phyloP scores from a whole-genome alignment of 345 rosid species.

The Ceriops decandra region DNA sequence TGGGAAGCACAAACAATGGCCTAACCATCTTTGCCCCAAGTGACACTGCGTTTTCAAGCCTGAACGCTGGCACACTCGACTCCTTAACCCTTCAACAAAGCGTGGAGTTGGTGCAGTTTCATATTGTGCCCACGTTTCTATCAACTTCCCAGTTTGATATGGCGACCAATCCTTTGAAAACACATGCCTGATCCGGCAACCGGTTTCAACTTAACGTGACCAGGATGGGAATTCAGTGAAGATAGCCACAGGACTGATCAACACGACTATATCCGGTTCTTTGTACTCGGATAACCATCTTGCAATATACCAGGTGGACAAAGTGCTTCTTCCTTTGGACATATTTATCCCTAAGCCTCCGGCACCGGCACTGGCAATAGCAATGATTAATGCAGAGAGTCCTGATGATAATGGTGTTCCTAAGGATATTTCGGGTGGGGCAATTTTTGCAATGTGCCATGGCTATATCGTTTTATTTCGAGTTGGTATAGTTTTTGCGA shows the following conservation, averaged over 20 bases:
- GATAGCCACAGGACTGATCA: constrained; percentile 28
- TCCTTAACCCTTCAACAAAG: constrained; percentile 23
- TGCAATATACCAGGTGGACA: constrained; percentile 36
- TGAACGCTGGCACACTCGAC: constrained; percentile 11
- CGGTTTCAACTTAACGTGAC: constrained; percentile 24
- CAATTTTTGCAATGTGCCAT: not conserved
- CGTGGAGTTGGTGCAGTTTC: constrained; percentile 37
- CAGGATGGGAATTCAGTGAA: constrained; percentile 8
- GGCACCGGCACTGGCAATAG: constrained; percentile 10
- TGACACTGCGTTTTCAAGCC: constrained; percentile 21
- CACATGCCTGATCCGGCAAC: constrained; percentile 8
- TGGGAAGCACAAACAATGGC: constrained; percentile 15
- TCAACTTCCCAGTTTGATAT: constrained; percentile 35
- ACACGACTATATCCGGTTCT: constrained; percentile 25
- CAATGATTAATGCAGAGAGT: not conserved
- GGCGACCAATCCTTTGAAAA: constrained; percentile 38
- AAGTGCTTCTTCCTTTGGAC: constrained; percentile 27
- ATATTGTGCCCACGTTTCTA: constrained; percentile 31
- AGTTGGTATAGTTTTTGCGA: not conserved
- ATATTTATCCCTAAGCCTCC: constrained; percentile 17
- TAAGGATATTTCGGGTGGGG: constrained; percentile 6
- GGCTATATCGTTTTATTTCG: constrained; percentile 9
- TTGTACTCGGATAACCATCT: constrained; percentile 27
- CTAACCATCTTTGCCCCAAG: constrained; percentile 26
- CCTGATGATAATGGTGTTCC: not conserved